These are phyloP conservation scores for Salvia hispanica DNA, from an alignment of 257 asterid genomes.

Conservation along the genomic window DNA sequence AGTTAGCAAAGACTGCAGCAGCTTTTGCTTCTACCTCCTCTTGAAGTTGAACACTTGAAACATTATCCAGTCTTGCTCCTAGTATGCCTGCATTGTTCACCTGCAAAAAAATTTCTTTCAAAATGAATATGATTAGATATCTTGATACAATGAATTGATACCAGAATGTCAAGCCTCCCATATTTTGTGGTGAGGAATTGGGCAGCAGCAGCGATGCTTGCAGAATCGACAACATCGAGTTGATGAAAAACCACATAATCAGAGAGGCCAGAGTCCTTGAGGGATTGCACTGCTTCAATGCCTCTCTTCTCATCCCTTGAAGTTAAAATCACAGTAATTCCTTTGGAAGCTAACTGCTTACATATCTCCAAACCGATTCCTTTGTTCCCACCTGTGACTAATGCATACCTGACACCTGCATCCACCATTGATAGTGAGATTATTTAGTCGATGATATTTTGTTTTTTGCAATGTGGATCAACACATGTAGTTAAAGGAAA, in stretches of 20 bases:
- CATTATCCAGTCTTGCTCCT: slow-evolving; percentile 38
- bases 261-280: slow-evolving; percentile 19
- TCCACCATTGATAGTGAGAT: neutral
- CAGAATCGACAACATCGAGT: slow-evolving; percentile 45
- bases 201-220: slow-evolving; percentile 13
- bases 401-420: slow-evolving; percentile 40
- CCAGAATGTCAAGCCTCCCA: slow-evolving; percentile 54
- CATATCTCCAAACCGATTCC: slow-evolving; percentile 57
- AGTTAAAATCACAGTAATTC: slow-evolving; percentile 43
- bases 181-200: slow-evolving; percentile 28
- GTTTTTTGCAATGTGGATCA: too few relatives aligned
- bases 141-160: too few relatives aligned
- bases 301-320: slow-evolving; percentile 51
- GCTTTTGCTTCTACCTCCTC: slow-evolving; percentile 11
- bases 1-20: neutral
- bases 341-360: slow-evolving; percentile 47
- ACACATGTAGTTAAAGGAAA: too few relatives aligned
- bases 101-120: too few relatives aligned
- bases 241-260: slow-evolving; percentile 43
- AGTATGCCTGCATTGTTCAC: slow-evolving; percentile 54
- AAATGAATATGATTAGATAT: too few relatives aligned
- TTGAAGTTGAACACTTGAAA: neutral
- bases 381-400: slow-evolving; percentile 53
- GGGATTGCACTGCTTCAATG: slow-evolving; percentile 43
- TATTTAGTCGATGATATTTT: too few relatives aligned